Evolutionary conservation across 1,139 yeast genomes (phyloP).

Genomic region (Yamadazyma trypodendri): DNA sequence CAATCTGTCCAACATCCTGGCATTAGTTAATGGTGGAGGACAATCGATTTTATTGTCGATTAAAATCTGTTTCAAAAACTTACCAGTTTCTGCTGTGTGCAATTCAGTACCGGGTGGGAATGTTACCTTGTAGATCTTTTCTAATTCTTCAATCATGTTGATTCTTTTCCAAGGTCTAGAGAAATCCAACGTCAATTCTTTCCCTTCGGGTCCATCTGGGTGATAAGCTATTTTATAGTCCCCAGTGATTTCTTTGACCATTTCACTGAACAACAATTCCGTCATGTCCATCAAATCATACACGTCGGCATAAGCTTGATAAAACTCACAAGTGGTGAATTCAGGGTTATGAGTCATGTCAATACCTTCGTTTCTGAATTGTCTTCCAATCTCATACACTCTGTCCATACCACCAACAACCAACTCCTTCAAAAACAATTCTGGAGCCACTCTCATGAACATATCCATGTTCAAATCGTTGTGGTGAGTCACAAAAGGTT

Average conservation of each 20-base stretch:
- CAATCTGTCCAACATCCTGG: conserved; percentile 97
- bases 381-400: conserved; percentile 98
- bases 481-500: conserved; percentile 96
- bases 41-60: conserved; percentile 84
- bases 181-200: conserved; percentile 80
- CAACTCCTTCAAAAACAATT: conserved; percentile 90
- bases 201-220: conserved; percentile 84
- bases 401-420: conserved; percentile 99
- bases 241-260: conserved; percentile 96
- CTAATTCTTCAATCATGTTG: conserved; percentile 95
- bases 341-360: conserved; percentile 96
- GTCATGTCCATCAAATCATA: conserved; percentile 93
- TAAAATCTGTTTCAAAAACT: conserved; percentile 79
- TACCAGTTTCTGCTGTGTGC: conserved; percentile 92
- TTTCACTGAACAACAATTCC: conserved; percentile 88
- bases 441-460: conserved; percentile 99
- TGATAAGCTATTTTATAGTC: conserved; percentile 82
- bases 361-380: conserved; percentile 96
- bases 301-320: conserved; percentile 73
- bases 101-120: conserved; percentile 96
- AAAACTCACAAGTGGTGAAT: conserved; percentile 91
- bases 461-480: conserved; percentile 94
- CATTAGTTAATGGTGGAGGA: conserved; percentile 95
- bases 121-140: conserved; percentile 77
- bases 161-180: conserved; percentile 98